Percentiles rank a stretch among this genome's conserved stretches.
These are phyloP conservation scores for Hypomontagnella monticulosa DNA, from an alignment of 495 filamentous ascomycete species.

Conservation along the genomic window DNA sequence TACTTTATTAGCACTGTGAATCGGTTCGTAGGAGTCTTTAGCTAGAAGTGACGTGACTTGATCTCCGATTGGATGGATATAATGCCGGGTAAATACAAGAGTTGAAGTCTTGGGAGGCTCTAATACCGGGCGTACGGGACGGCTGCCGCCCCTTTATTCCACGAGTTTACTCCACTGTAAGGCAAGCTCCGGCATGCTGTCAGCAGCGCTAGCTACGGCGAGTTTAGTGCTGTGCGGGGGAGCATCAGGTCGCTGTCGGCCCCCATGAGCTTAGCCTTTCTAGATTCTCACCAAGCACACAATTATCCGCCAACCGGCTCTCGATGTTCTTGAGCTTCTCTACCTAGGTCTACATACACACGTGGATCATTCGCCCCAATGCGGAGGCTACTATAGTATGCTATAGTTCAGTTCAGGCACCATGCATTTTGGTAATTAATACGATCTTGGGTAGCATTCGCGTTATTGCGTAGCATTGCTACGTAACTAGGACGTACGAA, in stretches of 20 bases:
- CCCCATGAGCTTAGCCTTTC: not conserved
- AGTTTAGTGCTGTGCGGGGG: slow-evolving; percentile 19
- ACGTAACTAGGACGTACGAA: slow-evolving; percentile 4
- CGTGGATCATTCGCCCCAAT: slow-evolving; percentile 22
- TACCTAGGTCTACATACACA: slow-evolving; percentile 4
- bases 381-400: slow-evolving; percentile 13
- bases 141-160: slow-evolving; percentile 21
- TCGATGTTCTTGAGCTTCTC: slow-evolving; percentile 10
- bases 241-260: not conserved
- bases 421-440: slow-evolving; percentile 27
- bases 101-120: slow-evolving; percentile 7
- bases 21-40: too few relatives aligned
- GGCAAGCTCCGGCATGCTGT: slow-evolving; percentile 13
- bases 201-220: slow-evolving; percentile 16
- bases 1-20: too few relatives aligned
- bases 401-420: slow-evolving; percentile 31
- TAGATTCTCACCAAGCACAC: not conserved
- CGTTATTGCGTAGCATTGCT: slow-evolving; percentile 13
- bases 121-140: slow-evolving; percentile 29
- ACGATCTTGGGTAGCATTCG: slow-evolving; percentile 31
- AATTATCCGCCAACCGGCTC: slow-evolving; percentile 36
- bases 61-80: too few relatives aligned
- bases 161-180: slow-evolving; percentile 8
- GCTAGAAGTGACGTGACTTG: too few relatives aligned
- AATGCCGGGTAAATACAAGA: slow-evolving; percentile 26